These are phyloP conservation scores for Pythium volutum DNA, from an alignment of 352 stramenopile species.

Conservation along the genomic window DNA sequence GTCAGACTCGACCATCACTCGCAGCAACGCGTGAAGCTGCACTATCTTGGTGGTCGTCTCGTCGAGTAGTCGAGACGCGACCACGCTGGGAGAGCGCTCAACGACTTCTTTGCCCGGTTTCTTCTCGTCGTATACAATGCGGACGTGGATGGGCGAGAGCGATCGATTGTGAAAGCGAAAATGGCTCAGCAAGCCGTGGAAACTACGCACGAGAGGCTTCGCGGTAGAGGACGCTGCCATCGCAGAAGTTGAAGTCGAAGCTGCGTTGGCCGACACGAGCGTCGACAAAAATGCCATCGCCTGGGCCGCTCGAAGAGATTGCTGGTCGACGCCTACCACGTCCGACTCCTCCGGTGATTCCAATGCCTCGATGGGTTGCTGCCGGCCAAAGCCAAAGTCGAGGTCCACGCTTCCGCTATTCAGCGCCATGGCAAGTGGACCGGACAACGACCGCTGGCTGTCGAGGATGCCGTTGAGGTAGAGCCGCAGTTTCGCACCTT, in stretches of 20 bases:
- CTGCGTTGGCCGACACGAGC: constrained; percentile 1
- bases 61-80: neutral
- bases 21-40: constrained; percentile 21
- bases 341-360: neutral
- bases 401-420: constrained; percentile 35
- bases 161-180: constrained; percentile 89
- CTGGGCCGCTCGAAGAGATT: neutral
- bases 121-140: constrained; percentile 87
- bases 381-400: constrained; percentile 54
- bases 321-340: neutral
- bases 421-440: constrained; percentile 30
- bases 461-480: constrained; percentile 91
- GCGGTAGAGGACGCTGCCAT: neutral
- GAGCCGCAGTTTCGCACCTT: constrained; percentile 83
- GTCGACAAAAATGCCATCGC: constrained; percentile 22
- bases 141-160: constrained; percentile 90
- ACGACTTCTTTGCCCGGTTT: constrained; percentile 28
- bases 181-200: constrained; percentile 83
- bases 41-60: constrained; percentile 3
- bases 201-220: constrained; percentile 27
- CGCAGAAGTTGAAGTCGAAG: neutral
- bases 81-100: neutral
- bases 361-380: neutral
- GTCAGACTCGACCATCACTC: constrained; percentile 17
- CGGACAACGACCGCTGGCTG: constrained; percentile 61